Conservation (phyloP, 768 basidiomycete species). For the Cyclocybe cylindracea region DNA sequence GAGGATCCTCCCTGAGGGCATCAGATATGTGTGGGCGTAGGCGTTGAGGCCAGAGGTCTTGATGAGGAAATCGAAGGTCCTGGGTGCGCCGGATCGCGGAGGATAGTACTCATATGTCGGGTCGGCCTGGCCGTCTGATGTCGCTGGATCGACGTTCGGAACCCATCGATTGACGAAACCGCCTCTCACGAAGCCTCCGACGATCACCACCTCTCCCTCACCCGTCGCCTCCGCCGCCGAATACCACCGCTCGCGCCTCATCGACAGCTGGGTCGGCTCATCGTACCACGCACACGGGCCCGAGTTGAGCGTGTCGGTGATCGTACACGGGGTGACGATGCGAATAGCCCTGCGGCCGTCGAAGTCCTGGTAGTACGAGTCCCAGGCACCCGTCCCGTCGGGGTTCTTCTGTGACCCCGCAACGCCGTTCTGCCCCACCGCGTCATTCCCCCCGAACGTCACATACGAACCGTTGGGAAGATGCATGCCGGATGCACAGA, state of each 20-base stretch:
- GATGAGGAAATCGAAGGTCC: conserved; percentile 65
- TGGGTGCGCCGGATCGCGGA: conserved; percentile 45
- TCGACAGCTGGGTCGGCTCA: conserved; percentile 55
- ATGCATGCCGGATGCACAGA: conserved; percentile 83
- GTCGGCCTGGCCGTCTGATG: conserved; percentile 70
- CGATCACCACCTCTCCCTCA: conserved; percentile 77
- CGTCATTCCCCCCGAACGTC: conserved; percentile 79
- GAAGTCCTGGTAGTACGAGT: conserved; percentile 73
- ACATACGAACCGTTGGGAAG: conserved; percentile 75
- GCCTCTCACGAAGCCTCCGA: conserved; percentile 80
- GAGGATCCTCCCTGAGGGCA: conserved; percentile 77
- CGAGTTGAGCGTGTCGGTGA: conserved; percentile 44
- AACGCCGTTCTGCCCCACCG: conserved; percentile 65
- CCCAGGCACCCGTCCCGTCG: conserved; percentile 52
- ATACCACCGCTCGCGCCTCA: conserved; percentile 78
- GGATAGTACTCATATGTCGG: conserved; percentile 87
- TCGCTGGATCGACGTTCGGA: conserved; percentile 64
- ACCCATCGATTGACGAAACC: conserved; percentile 79
- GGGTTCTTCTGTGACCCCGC: conserved; percentile 52
- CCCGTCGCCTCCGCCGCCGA: conserved; percentile 70
- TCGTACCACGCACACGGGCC: conserved; percentile 73
- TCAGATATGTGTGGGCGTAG: conserved; percentile 72
- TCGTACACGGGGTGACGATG: conserved; percentile 74
- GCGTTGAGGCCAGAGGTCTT: conserved; percentile 76
- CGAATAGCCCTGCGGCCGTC: conserved; percentile 83